Conservation (phyloP, 2,329 filamentous ascomycete genomes). For the Lomentospora prolificans region DNA sequence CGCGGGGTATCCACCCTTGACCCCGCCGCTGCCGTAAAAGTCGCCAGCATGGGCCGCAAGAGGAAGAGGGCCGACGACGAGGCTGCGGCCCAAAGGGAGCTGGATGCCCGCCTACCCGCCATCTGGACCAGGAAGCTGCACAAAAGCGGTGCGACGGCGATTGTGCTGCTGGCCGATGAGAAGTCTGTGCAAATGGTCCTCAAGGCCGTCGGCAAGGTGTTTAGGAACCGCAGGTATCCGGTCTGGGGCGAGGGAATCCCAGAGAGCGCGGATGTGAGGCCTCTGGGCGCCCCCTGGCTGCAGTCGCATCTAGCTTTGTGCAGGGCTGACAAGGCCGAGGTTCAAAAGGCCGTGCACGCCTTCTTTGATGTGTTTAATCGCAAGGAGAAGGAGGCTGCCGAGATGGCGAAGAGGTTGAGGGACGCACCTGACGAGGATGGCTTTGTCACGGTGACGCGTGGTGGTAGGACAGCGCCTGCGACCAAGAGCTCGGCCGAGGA, state of each 20-base stretch:
- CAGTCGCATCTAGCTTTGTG: slow-evolving; percentile 60
- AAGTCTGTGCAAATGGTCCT: slow-evolving; percentile 66
- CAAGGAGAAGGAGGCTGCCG: slow-evolving; percentile 55
- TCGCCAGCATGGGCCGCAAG: slow-evolving; percentile 20
- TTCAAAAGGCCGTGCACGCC: slow-evolving; percentile 69
- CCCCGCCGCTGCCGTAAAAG: slow-evolving; percentile 25
- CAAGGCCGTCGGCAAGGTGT: slow-evolving; percentile 59
- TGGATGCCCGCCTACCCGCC: slow-evolving; percentile 53
- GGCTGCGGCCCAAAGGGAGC: slow-evolving; percentile 51
- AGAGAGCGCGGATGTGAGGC: slow-evolving; percentile 37
- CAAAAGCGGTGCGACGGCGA: slow-evolving; percentile 65
- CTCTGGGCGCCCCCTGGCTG: slow-evolving; percentile 47
- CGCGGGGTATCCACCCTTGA: slow-evolving; percentile 14
- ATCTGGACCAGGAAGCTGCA: slow-evolving; percentile 66
- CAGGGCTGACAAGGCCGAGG: slow-evolving; percentile 55
- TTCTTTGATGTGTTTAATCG: slow-evolving; percentile 77
- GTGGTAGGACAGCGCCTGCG: slow-evolving; percentile 65
- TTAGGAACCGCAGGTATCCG: slow-evolving; percentile 50
- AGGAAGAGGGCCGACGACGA: slow-evolving; percentile 47
- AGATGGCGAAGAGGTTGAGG: slow-evolving; percentile 53
- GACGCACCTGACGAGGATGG: slow-evolving; percentile 88
- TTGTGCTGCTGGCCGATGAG: slow-evolving; percentile 76
- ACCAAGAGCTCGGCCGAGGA: slow-evolving; percentile 61
- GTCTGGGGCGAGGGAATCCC: slow-evolving; percentile 59
- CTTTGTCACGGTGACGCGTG: slow-evolving; percentile 83